phyloP scores from a whole-genome alignment of 129 eudicot species.

The Glebionis coronaria region DNA sequence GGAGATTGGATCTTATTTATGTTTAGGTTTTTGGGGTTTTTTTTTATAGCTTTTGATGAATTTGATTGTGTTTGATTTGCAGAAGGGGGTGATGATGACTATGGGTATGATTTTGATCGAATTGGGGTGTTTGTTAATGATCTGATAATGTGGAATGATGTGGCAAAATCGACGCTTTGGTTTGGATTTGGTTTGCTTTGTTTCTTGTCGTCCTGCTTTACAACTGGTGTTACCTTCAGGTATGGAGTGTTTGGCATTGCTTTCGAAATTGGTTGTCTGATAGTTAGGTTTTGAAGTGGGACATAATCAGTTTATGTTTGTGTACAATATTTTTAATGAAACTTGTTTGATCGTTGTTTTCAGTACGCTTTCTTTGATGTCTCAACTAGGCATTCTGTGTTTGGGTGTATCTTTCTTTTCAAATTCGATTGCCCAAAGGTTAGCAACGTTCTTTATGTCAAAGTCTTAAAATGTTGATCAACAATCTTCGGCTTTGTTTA shows the following conservation, averaged over 20 bases:
- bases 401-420: constrained; percentile 73
- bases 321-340: no score
- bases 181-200: constrained; percentile 93
- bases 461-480: not conserved
- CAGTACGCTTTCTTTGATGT: constrained; percentile 71
- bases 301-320: no score
- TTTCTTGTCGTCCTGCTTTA: constrained; percentile 80
- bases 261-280: no score
- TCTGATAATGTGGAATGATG: constrained; percentile 90
- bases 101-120: constrained; percentile 57
- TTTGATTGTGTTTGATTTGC: constrained; percentile 22
- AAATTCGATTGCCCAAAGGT: constrained; percentile 64
- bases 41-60: not conserved
- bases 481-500: not conserved
- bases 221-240: constrained; percentile 74
- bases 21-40: not conserved
- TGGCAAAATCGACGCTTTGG: constrained; percentile 91
- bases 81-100: constrained; percentile 50
- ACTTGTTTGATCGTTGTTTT: constrained; percentile 20
- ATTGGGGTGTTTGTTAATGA: constrained; percentile 58
- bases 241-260: constrained; percentile 13
- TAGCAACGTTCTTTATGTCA: not conserved
- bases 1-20: not conserved
- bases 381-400: constrained; percentile 70
- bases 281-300: no score